Evolutionary conservation across 163 green algal species (phyloP), one percentile per base, ranked within the genome.

Genomic region (Scenedesmus sp.): DNA sequence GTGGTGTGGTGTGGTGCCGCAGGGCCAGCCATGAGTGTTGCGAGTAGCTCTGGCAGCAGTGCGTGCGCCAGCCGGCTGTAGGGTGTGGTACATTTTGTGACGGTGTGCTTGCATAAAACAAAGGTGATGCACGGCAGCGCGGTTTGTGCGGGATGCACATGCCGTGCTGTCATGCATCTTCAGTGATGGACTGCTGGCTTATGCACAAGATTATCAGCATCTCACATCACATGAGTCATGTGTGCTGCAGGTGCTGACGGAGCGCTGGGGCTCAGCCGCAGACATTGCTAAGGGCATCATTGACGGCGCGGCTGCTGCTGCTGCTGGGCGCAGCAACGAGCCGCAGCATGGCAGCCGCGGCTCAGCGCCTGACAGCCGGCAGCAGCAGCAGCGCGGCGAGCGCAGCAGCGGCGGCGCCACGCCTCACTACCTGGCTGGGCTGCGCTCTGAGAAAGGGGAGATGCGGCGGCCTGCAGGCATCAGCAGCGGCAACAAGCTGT

Each of bases 341-440:
- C 54, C 73, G 12, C 60, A 70, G 60, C 34, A 66, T 67, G 2
- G 83, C 70, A 79, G 54, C 64, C 76, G 23, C 18, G 87, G 54
- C 86, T 66, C 82, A 83, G 82, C 82, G 66, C 34, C 46, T 13
- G 64, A 52, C 89, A 59, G 66, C 66, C n/a, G 84, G 34, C 60
- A 26, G 20, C n/a, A 77, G 6, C n/a, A 8, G 3, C 77, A 26
- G 1, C 10, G 23, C 64, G 20, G 88, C 81, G 88, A 59, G 23
- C 52, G 55, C 82, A 87, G 34, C 46, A 57, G 84, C 60, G 23
- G 46, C 15, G 9, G 7, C 18, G 54, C 81, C 34, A 20, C 81
- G 3, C 52, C 67, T 16, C 82, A 85, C 70, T 96, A 97, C 70
- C 90, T 96, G 85, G 79, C 91, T 34, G 95, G 93, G 66, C 90